Evolutionary conservation across 352 stramenopile genomes (phyloP).

Genomic region (Phytophthora idaei): DNA sequence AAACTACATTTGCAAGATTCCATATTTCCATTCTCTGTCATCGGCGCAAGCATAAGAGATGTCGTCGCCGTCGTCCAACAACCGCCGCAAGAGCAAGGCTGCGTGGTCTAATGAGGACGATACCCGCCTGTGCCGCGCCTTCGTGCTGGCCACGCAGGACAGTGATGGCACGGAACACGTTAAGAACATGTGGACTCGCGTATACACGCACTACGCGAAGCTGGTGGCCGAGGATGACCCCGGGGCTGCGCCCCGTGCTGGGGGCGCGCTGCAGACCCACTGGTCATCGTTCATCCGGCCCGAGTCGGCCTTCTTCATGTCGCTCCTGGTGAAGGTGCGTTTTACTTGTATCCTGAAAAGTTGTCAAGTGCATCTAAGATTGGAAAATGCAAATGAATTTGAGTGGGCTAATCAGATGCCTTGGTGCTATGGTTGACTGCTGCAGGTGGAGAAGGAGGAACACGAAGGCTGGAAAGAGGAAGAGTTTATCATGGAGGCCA

Average conservation of each 20-base stretch:
- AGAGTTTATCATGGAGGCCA: constrained; percentile 24
- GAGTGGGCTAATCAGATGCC: neutral
- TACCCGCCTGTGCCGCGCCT: constrained; percentile 36
- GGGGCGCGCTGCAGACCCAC: constrained; percentile 36
- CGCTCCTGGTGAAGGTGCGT: constrained; percentile 25
- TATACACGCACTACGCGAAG: constrained; percentile 27
- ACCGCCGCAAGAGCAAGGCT: constrained; percentile 32
- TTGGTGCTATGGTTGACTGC: neutral
- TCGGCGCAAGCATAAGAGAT: constrained; percentile 11
- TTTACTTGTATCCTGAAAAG: neutral
- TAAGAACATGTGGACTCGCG: constrained; percentile 40
- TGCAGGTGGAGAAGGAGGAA: constrained; percentile 33
- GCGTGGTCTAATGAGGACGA: constrained; percentile 39
- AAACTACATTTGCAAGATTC: constrained; percentile 20
- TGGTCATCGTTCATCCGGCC: constrained; percentile 41
- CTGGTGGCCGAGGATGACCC: constrained; percentile 30
- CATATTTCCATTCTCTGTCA: constrained; percentile 16
- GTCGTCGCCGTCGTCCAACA: constrained; percentile 20
- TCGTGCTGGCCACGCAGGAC: constrained; percentile 35
- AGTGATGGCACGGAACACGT: constrained; percentile 33
- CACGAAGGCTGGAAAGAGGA: constrained; percentile 32
- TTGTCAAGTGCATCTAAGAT: neutral
- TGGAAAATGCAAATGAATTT: no score
- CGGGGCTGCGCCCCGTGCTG: constrained; percentile 21
- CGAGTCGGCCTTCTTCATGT: constrained; percentile 35